These are phyloP conservation scores for Euptelea pleiosperma DNA, from an alignment of 164 flowering plant species.

Conservation along the genomic window DNA sequence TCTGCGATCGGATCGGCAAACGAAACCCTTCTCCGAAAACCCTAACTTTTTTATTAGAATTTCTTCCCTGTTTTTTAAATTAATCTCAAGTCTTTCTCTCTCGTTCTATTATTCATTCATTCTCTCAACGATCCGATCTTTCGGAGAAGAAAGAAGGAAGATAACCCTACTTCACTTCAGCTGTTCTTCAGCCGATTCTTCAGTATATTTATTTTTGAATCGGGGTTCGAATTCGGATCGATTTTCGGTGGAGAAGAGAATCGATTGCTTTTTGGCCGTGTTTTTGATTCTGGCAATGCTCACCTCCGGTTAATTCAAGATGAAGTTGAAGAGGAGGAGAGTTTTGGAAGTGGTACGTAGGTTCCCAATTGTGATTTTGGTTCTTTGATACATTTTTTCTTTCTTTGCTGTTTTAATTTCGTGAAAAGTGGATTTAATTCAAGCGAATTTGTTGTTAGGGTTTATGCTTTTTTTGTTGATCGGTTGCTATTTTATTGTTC, in stretches of 20 bases:
- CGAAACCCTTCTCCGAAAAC: background rate
- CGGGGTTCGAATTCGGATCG: slow-evolving; percentile 11
- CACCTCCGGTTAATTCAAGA: slow-evolving; percentile 30
- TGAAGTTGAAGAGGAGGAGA: slow-evolving; percentile 61
- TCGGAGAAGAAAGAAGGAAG: background rate
- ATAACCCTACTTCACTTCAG: background rate
- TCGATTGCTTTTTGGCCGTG: slow-evolving; percentile 18
- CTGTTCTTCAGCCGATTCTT: background rate
- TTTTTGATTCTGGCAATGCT: slow-evolving; percentile 30
- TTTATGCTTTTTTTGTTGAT: background rate
- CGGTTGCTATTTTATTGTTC: background rate
- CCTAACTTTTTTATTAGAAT: background rate
- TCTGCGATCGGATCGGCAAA: slow-evolving; percentile 9
- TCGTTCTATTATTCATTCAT: too few relatives aligned
- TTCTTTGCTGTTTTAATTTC: background rate
- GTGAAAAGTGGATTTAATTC: background rate
- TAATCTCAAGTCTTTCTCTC: background rate
- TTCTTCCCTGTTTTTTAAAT: background rate
- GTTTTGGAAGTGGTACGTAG: slow-evolving; percentile 57
- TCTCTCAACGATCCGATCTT: slow-evolving; percentile 1
- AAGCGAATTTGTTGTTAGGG: background rate
- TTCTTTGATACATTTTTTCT: background rate
- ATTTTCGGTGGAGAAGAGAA: slow-evolving; percentile 19
- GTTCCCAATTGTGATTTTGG: background rate
- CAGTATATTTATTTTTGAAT: background rate